Evolutionary conservation across 257 asterid genomes (phyloP).

Genomic region (Nicotiana sylvestris): DNA sequence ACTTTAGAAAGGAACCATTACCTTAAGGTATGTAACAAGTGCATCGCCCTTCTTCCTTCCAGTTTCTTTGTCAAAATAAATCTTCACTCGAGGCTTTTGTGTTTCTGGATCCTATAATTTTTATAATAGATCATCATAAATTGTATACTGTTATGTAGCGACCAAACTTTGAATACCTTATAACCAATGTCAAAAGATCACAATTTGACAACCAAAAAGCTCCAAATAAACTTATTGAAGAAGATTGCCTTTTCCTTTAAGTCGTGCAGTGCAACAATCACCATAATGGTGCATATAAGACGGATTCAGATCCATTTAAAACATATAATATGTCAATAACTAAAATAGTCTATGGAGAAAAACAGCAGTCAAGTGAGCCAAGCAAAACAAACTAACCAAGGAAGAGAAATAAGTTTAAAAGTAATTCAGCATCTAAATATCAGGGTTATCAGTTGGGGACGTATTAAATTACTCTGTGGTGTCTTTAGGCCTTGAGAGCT

Average conservation of each 20-base stretch:
- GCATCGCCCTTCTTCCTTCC: conserved; percentile 94
- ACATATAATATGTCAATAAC: not conserved
- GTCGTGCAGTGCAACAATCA: not conserved
- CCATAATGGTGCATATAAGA: conserved; percentile 3
- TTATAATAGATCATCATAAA: conserved; percentile 17
- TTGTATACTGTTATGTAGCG: not conserved
- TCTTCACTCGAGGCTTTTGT: conserved; percentile 86
- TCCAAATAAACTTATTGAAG: not conserved
- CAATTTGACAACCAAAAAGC: not conserved
- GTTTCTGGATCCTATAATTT: conserved; percentile 86
- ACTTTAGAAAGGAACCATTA: conserved; percentile 28
- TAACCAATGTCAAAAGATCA: not conserved
- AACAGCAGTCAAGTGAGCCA: not conserved
- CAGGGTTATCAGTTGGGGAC: not conserved
- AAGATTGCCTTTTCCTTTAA: not conserved
- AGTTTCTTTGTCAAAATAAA: conserved; percentile 79
- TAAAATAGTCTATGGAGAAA: not conserved
- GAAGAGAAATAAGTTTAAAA: not conserved
- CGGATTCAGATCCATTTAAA: not conserved
- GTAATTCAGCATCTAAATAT: not conserved
- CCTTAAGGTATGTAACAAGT: conserved; percentile 85
- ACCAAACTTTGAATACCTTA: not conserved
- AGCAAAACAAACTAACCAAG: not conserved
- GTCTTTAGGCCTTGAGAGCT: not conserved
- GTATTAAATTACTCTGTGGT: not conserved